Conservation (phyloP, 2,329 filamentous ascomycete species). For the Epichloe sibirici region DNA sequence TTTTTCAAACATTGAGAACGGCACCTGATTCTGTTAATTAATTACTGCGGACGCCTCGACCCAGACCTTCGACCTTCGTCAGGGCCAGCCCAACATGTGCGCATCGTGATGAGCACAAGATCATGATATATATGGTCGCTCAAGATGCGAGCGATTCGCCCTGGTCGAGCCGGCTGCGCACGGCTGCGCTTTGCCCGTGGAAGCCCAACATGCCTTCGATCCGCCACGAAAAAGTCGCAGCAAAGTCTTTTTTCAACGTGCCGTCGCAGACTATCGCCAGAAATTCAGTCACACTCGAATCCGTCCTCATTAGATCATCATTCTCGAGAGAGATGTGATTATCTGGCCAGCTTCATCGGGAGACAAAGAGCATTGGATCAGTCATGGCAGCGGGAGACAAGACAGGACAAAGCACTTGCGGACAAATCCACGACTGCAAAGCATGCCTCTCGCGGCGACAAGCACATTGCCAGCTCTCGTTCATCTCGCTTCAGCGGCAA, state of each 20-base stretch:
- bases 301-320: not conserved
- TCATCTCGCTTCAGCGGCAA: not conserved
- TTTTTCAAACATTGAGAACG: not conserved
- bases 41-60: not conserved
- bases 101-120: not conserved
- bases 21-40: not conserved
- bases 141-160: slow-evolving; percentile 14
- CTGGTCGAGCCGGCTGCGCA: slow-evolving; percentile 13
- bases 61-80: not conserved
- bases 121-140: not conserved
- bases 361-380: not conserved
- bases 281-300: not conserved
- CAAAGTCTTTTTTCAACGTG: not conserved
- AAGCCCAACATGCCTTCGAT: not conserved
- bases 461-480: not conserved
- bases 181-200: slow-evolving; percentile 12
- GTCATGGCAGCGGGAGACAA: not conserved
- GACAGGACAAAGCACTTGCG: not conserved
- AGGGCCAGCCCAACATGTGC: not conserved
- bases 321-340: not conserved
- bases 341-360: not conserved
- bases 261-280: not conserved
- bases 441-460: no score
- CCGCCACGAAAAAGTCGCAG: not conserved
- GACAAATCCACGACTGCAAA: not conserved